Evolutionary conservation across 768 basidiomycete genomes (phyloP), one percentile per base, ranked within the genome.

Genomic region (Auricularia sp.): DNA sequence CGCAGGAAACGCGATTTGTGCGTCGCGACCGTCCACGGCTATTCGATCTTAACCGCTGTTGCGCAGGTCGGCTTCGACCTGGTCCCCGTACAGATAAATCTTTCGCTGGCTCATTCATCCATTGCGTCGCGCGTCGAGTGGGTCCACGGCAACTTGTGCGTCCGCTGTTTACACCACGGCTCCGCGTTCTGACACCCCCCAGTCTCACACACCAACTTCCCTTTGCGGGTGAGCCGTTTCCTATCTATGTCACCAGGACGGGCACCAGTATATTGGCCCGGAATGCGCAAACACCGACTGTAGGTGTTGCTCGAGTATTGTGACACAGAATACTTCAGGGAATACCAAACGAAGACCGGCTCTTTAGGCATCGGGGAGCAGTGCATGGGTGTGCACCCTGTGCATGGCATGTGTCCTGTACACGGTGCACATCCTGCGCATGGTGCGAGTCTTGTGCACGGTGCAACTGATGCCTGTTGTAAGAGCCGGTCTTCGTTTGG

Each of bases 131-230:
- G 89, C 29, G 81, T 91, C 73, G 75, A 78, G 68, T 91, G 88
- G 88, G 77, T 81, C 29, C 85, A 90, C 68, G 88, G 89, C 43
- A 91, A 91, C 70, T 89, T 91, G 90, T 90, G 72, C 70, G 82
- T 71, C 29, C 23, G 58, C 54, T 5, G 36, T 53, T 12, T 14
- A 61, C 21, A 60, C 54, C 54, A 11, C 33, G 36, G 56, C 47
- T 47, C 60, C 54, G 29, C 63, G 36, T 63, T 34, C 56, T 14
- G 43, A 23, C 53, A 53, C 12, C 53, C n/a, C 23, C 18, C 67
- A 91, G 89, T 72, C 74, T 91, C 68, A 88, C 88, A 59, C 88
- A 84, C 11, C 87, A 80, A 68, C 77, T 91, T 21, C 90, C 90
- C 0, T 91, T 90, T 70, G 88, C 90, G 14, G 56, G 56, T 59